These are phyloP conservation scores for Arthrobotrys iridis DNA, from an alignment of 2,329 filamentous ascomycete genomes.

Conservation along the genomic window DNA sequence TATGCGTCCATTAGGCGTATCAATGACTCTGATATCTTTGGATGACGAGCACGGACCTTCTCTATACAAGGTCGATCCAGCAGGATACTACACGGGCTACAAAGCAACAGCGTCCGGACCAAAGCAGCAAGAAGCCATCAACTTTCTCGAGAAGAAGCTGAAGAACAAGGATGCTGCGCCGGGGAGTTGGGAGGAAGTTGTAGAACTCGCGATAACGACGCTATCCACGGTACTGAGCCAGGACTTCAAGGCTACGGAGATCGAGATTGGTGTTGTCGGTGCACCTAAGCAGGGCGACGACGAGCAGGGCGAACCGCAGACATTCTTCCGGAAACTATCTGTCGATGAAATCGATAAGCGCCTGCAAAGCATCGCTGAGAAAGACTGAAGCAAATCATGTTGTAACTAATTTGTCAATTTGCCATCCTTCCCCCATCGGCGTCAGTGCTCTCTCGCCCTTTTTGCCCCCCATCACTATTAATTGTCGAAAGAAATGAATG, in stretches of 20 bases:
- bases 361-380: constrained; percentile 97
- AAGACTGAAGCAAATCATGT: constrained; percentile 74
- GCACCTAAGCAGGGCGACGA: constrained; percentile 71
- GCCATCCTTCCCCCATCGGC: neutral
- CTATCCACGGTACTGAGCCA: constrained; percentile 96
- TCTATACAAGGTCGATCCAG: constrained; percentile 97
- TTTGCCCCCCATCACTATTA: constrained; percentile 10
- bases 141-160: constrained; percentile 99
- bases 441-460: neutral
- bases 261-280: constrained; percentile 97
- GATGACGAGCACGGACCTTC: constrained; percentile 92
- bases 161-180: constrained; percentile 97
- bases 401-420: constrained; percentile 23
- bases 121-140: constrained; percentile 98
- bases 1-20: constrained; percentile 97
- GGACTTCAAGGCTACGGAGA: constrained; percentile 99
- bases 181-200: constrained; percentile 95
- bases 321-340: constrained; percentile 85
- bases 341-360: constrained; percentile 99
- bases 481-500: constrained; percentile 16
- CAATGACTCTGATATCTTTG: constrained; percentile 91
- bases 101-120: constrained; percentile 97
- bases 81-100: constrained; percentile 98
- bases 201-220: constrained; percentile 94
- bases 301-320: constrained; percentile 77